These are phyloP conservation scores for Nothophoma quercina DNA, from an alignment of 2,329 filamentous ascomycete genomes.

Conservation along the genomic window DNA sequence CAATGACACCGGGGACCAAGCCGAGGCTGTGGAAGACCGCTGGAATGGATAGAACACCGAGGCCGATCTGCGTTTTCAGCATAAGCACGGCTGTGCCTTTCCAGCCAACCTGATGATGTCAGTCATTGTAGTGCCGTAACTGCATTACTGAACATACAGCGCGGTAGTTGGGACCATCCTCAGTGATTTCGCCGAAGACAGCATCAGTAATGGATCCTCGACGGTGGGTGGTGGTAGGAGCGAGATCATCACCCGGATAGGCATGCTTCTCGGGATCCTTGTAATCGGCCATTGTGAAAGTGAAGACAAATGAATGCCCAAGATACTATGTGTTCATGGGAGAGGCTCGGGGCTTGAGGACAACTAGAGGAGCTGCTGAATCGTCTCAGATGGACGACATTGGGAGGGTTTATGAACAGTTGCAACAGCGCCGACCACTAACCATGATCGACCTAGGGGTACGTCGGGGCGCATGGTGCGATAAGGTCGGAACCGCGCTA, in stretches of 20 bases:
- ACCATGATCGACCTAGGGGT: background rate
- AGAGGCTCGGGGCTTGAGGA: background rate
- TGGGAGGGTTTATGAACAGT: constrained; percentile 1
- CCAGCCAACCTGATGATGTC: constrained; percentile 32
- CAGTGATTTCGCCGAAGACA: constrained; percentile 60
- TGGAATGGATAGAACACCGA: constrained; percentile 61
- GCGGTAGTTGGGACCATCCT: constrained; percentile 65
- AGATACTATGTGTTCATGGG: background rate
- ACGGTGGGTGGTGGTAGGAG: constrained; percentile 8
- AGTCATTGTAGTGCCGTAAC: constrained; percentile 49
- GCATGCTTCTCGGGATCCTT: constrained; percentile 12
- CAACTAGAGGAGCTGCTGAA: constrained; percentile 1
- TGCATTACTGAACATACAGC: constrained; percentile 22
- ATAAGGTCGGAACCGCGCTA: constrained; percentile 9
- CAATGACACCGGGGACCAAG: constrained; percentile 59
- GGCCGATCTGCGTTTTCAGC: constrained; percentile 43
- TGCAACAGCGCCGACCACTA: background rate
- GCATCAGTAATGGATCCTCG: constrained; percentile 25
- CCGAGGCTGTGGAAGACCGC: constrained; percentile 56
- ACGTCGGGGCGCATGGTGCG: constrained; percentile 1
- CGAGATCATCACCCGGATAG: constrained; percentile 5
- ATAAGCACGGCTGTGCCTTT: constrained; percentile 37
- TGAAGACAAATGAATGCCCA: background rate
- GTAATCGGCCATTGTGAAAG: constrained; percentile 9
- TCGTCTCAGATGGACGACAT: background rate